Evolutionary conservation across 1,284 basidiomycete genomes (phyloP).

Genomic region (Apiotrichum sp.): DNA sequence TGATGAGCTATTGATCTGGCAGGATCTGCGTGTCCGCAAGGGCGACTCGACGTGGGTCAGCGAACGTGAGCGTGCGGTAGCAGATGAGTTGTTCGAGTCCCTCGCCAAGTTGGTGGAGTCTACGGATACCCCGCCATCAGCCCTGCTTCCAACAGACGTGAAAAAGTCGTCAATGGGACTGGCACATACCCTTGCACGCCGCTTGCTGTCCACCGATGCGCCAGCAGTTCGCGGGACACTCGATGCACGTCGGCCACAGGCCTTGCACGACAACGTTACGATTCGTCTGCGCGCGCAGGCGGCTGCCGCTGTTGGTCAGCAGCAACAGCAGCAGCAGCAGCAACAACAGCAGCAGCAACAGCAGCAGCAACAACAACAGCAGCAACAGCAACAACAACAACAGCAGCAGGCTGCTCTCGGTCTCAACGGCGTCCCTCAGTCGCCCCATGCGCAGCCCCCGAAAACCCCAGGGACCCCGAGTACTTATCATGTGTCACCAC

Average conservation of each 20-base stretch:
- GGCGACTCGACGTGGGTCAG: slow-evolving; percentile 17
- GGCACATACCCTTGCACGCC: slow-evolving; percentile 28
- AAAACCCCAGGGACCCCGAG: slow-evolving; percentile 7
- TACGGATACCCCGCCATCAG: slow-evolving; percentile 6
- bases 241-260: slow-evolving; percentile 35
- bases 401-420: slow-evolving; percentile 3
- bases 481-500: slow-evolving; percentile 5
- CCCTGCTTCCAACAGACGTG: slow-evolving; percentile 1
- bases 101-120: slow-evolving; percentile 22
- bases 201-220: slow-evolving; percentile 12
- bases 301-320: slow-evolving; percentile 9
- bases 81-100: slow-evolving; percentile 31
- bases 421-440: slow-evolving; percentile 7
- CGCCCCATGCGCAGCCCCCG: slow-evolving; percentile 6
- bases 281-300: slow-evolving; percentile 13
- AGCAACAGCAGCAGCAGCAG: background rate
- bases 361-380: background rate
- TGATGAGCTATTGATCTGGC: slow-evolving; percentile 38
- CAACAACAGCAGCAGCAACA: background rate
- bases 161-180: slow-evolving; percentile 14
- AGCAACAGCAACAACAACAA: background rate
- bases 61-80: slow-evolving; percentile 31
- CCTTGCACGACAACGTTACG: slow-evolving; percentile 33
- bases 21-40: slow-evolving; percentile 26
- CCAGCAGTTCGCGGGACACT: slow-evolving; percentile 38